Percentiles rank a stretch among this genome's conserved stretches.
Evolutionary conservation across 768 basidiomycete species (phyloP).

Genomic region (Amanita phalloides): DNA sequence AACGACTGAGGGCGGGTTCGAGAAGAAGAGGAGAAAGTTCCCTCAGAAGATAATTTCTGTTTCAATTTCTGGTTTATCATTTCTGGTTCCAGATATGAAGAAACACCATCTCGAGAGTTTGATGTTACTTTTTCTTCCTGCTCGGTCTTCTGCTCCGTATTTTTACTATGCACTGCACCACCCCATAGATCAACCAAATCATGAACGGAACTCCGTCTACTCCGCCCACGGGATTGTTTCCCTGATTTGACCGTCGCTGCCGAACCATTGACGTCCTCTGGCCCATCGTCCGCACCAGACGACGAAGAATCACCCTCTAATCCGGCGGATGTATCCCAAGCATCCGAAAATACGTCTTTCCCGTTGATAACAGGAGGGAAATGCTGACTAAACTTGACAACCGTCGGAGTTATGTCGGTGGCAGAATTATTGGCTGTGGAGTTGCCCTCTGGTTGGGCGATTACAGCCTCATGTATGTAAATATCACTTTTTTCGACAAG

Average conservation of each 20-base stretch:
- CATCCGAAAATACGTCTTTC: slow-evolving; percentile 5
- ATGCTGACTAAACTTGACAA: slow-evolving; percentile 23
- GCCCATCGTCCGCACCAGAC: slow-evolving; percentile 52
- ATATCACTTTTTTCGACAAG: slow-evolving; percentile 40
- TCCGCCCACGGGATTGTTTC: slow-evolving; percentile 29
- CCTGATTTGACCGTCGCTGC: slow-evolving; percentile 14
- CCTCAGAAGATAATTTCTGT: not conserved
- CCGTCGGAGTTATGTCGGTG: slow-evolving; percentile 23
- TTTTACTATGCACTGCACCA: slow-evolving; percentile 40
- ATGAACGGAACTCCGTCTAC: slow-evolving; percentile 75
- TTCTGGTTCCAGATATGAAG: not conserved
- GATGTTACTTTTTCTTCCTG: slow-evolving; percentile 5
- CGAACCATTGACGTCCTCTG: slow-evolving; percentile 29
- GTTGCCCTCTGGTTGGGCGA: slow-evolving; percentile 24
- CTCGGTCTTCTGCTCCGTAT: slow-evolving; percentile 13
- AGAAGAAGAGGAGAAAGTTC: not conserved
- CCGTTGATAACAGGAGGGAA: slow-evolving; percentile 24
- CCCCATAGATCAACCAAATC: slow-evolving; percentile 76
- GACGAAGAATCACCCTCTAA: slow-evolving; percentile 19
- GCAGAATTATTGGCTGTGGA: slow-evolving; percentile 7
- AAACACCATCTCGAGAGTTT: not conserved
- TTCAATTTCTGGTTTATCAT: not conserved
- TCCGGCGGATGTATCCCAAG: not conserved
- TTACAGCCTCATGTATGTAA: slow-evolving; percentile 25
- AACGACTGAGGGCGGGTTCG: slow-evolving; percentile 69